Evolutionary conservation across 805 yeast species (phyloP).

Genomic region (Barnettozyma salicaria): DNA sequence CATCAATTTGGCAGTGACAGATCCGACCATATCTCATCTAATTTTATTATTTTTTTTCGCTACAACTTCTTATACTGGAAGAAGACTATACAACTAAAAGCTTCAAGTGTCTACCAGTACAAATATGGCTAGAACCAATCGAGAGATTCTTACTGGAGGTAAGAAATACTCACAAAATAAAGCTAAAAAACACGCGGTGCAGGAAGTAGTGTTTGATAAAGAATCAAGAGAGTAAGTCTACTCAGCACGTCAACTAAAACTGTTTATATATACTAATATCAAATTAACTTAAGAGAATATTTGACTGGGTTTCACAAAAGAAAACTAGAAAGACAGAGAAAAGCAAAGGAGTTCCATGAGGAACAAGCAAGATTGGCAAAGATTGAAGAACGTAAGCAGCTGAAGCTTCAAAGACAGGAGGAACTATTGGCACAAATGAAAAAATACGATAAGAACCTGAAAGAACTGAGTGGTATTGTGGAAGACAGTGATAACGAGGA

Average conservation of each 20-base stretch:
- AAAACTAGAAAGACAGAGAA: slow-evolving; percentile 80
- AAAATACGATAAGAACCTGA: slow-evolving; percentile 45
- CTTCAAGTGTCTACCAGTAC: neutral
- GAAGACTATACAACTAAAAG: neutral
- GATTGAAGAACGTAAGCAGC: slow-evolving; percentile 66
- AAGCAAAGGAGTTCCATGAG: slow-evolving; percentile 68
- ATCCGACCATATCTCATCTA: no score
- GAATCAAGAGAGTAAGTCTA: slow-evolving; percentile 50
- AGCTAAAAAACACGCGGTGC: slow-evolving; percentile 61
- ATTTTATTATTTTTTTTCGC: no score
- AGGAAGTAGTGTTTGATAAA: slow-evolving; percentile 79
- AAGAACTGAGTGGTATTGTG: slow-evolving; percentile 22
- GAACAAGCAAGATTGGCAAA: slow-evolving; percentile 71
- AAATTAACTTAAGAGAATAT: slow-evolving; percentile 44
- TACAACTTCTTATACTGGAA: neutral
- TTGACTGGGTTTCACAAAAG: slow-evolving; percentile 95
- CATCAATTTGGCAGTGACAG: no score
- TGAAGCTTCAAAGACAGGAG: slow-evolving; percentile 62
- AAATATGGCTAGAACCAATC: slow-evolving; percentile 39
- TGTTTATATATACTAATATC: neutral
- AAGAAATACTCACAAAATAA: slow-evolving; percentile 68
- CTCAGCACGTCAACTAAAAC: neutral
- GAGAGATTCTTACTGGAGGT: slow-evolving; percentile 87
- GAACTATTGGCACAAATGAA: slow-evolving; percentile 59
- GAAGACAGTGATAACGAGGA: slow-evolving; percentile 16